Evolutionary conservation across 2,329 filamentous ascomycete genomes (phyloP), one percentile per base, ranked within the genome.

Genomic region (Emergomyces orientalis): DNA sequence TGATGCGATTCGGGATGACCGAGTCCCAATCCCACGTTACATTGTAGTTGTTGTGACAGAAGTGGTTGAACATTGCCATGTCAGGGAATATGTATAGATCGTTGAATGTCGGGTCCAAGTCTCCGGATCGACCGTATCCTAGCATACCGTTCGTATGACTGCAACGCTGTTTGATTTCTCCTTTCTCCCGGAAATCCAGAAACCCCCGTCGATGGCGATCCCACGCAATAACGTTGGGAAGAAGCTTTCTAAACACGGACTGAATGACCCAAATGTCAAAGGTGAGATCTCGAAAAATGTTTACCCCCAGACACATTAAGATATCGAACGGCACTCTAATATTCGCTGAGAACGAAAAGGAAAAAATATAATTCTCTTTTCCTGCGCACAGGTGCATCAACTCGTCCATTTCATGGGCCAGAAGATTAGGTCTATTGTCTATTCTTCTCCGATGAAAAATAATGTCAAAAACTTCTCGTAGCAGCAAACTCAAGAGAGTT

Each of bases 251-350:
- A 19, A 76, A 57, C 5, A 73, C 68, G 1, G 65, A 67, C 41
- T 76, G 74, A 59, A 75, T 73, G 9, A 71, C 67, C 73, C 74
- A 76, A 1, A 72, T 76, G 62, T 76, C 74, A 58, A 75, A 76
- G 6, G 67, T 65, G 22, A 75, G 65, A 56, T 76, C 72, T 13
- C 71, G 67, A 65, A 75, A 76, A 19, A 76, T 75, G 51, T 76
- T 69, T 8, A 76, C 72, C 1, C 74, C 74, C 17, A 76, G 67
- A 14, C 64, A 64, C 37, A 69, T 65, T 17, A 76, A 66, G 22
- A 75, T 76, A 60, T 75, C 70, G 55, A 75, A 75, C 0, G 74
- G 73, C 3, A 76, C 70, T n/a, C 67, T 67, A 41, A 76, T 72
- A 62, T 76, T 76, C 17, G 69, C 73, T 1, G 70, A 66, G 30